A percentile compares a stretch with the other conserved stretches of the same genome.
Evolutionary conservation across 148 eudicot genomes (phyloP).

Genomic region (Arctostaphylos glauca): DNA sequence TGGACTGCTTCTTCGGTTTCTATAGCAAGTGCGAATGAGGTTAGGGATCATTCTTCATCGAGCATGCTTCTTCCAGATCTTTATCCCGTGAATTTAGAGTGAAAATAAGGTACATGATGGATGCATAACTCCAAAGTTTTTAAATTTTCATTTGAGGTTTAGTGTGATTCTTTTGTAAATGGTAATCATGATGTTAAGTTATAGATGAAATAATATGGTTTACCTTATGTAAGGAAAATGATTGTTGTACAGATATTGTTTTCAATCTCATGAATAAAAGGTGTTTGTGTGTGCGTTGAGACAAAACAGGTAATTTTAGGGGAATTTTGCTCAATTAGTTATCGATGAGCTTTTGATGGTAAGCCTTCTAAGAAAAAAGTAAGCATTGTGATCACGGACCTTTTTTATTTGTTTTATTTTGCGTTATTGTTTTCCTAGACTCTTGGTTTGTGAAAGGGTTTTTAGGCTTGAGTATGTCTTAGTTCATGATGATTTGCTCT

Average conservation of each 20-base stretch:
- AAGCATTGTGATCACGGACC: too few relatives aligned
- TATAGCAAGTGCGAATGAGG: slow-evolving; percentile 23
- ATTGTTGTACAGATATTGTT: not conserved
- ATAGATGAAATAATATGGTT: not conserved
- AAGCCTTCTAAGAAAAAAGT: too few relatives aligned
- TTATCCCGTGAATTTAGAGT: slow-evolving; percentile 21
- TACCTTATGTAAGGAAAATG: not conserved
- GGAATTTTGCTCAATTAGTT: not conserved
- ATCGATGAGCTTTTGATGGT: too few relatives aligned
- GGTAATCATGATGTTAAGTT: not conserved
- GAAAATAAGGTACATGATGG: not conserved
- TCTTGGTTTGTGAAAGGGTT: too few relatives aligned
- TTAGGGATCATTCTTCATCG: slow-evolving; percentile 7
- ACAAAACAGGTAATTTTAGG: too few relatives aligned
- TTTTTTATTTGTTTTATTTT: too few relatives aligned
- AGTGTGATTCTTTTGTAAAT: not conserved
- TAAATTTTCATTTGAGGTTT: not conserved
- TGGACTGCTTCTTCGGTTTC: slow-evolving; percentile 45
- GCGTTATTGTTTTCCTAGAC: too few relatives aligned
- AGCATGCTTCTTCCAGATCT: slow-evolving; percentile 32
- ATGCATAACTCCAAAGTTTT: too few relatives aligned
- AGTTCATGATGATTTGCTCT: too few relatives aligned
- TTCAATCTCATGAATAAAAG: not conserved
- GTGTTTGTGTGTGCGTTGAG: not conserved
- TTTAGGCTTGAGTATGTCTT: too few relatives aligned